Conservation (phyloP, 163 green algal species). For the Scenedesmus sp. region DNA sequence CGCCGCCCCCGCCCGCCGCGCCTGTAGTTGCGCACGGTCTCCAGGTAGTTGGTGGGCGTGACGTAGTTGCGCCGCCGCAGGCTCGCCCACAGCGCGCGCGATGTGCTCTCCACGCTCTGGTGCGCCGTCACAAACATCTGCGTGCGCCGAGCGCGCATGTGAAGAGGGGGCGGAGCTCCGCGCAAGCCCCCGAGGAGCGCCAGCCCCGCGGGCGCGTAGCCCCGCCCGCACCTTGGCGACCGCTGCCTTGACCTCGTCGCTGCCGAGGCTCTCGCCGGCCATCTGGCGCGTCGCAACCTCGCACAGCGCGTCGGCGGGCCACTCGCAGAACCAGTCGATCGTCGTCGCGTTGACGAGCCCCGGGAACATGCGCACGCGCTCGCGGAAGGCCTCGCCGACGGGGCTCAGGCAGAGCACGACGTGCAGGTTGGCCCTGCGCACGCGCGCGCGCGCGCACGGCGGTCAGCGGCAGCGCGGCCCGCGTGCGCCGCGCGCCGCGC, state of each 20-base stretch:
- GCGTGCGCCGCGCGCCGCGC: too few species aligned
- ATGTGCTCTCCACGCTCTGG: conserved; percentile 71
- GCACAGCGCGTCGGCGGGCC: conserved; percentile 84
- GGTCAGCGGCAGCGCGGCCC: neutral
- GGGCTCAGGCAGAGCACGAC: conserved; percentile 89
- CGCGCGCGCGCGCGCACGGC: neutral
- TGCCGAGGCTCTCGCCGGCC: conserved; percentile 70
- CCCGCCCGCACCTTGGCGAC: conserved; percentile 73
- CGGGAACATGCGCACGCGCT: conserved; percentile 89
- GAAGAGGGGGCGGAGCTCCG: neutral
- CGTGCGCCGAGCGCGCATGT: neutral
- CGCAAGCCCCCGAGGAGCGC: neutral
- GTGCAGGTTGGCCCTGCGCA: conserved; percentile 79
- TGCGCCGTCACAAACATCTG: conserved; percentile 86
- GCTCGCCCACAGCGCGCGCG: conserved; percentile 68
- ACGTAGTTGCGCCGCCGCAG: conserved; percentile 89
- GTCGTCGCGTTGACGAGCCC: conserved; percentile 91
- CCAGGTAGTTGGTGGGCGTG: conserved; percentile 92
- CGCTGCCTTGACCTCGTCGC: conserved; percentile 67
- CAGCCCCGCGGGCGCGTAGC: neutral
- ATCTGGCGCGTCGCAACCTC: conserved; percentile 75
- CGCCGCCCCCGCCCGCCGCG: too few species aligned
- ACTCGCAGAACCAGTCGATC: conserved; percentile 94
- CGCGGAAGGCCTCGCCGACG: conserved; percentile 83
- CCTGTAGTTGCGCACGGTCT: conserved; percentile 85